Evolutionary conservation across 148 eudicot species (phyloP), one percentile per base, ranked within the genome.

Genomic region (Camellia lanceoleosa): DNA sequence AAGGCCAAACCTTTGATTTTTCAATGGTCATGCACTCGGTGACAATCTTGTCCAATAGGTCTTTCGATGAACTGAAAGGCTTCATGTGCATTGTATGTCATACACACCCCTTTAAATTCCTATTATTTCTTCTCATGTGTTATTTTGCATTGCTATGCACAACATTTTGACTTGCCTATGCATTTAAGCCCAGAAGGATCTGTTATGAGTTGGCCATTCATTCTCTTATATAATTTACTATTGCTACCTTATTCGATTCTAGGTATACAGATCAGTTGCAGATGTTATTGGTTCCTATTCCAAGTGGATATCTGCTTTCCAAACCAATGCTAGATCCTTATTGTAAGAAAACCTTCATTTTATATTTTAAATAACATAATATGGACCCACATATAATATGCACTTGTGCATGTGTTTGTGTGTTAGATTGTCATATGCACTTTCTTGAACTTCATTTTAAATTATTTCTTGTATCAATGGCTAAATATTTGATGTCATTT

Each of bases 281-380:
- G 95, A 96, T 86, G 97, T 92, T 86, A 72, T 92, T 84, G 97
- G 92, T 83, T 93, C 99, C 68, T 96, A 90, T 90, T 91, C 99
- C 66, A 93, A 88, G 87, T 92, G 98, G 98, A 81, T 96, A 64
- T 86, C 94, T 73, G 80, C 88, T 81, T 86, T 83, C 78, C 92
- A 87, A 72, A 80, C 90, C 68, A 84, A 86, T 86, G 86, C 90
- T 59, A 93, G 93, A 78, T 84, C 93, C 72, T 79, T 96, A 71
- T 80, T 96, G 99, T 96, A 93, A 92, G 93, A 82, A 73, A 51
- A 75, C 81, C 81, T 51, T 70, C 77, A 13, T 55, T 56, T 66
- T 15, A 49, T 73, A 18, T 74, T 66, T 7, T 66, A 5, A 15
- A 20, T 69, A 68, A 71, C 52, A 56, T 59, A 18, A 23, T 55